These are phyloP conservation scores for Schizophyllum amplum DNA, from an alignment of 1,284 basidiomycete species.

Conservation along the genomic window DNA sequence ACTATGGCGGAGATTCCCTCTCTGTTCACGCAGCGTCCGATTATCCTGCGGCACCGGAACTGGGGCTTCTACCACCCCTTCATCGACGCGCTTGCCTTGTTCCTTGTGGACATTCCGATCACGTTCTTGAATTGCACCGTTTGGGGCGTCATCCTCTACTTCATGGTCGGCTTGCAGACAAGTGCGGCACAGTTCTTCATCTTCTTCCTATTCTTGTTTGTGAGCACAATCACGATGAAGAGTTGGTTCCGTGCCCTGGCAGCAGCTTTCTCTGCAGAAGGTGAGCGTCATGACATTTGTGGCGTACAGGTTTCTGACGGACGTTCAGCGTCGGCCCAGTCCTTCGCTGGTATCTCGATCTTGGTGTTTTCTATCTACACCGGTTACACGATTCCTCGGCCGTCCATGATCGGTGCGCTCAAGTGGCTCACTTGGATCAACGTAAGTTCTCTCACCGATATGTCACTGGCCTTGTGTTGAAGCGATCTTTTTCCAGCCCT, in stretches of 20 bases:
- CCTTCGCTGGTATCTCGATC: slow-evolving; percentile 42
- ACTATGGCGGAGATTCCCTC: slow-evolving; percentile 71
- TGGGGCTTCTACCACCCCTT: slow-evolving; percentile 62
- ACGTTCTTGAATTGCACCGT: slow-evolving; percentile 40
- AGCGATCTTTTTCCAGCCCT: slow-evolving; percentile 17
- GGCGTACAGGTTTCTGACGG: not conserved
- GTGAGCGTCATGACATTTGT: not conserved
- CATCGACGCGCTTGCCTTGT: slow-evolving; percentile 58
- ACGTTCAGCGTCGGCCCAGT: slow-evolving; percentile 30
- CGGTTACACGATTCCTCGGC: slow-evolving; percentile 42
- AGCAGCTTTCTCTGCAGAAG: slow-evolving; percentile 32
- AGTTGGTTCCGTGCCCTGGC: slow-evolving; percentile 46
- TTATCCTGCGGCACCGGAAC: slow-evolving; percentile 53
- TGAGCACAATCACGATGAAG: slow-evolving; percentile 40
- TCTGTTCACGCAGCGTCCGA: slow-evolving; percentile 65
- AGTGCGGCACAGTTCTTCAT: slow-evolving; percentile 52
- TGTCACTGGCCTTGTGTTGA: slow-evolving; percentile 2
- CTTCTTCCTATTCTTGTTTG: slow-evolving; percentile 38
- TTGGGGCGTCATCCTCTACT: slow-evolving; percentile 56
- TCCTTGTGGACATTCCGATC: slow-evolving; percentile 65
- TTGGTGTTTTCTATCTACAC: slow-evolving; percentile 43
- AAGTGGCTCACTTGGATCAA: slow-evolving; percentile 43
- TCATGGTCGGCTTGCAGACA: slow-evolving; percentile 50
- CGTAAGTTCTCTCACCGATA: slow-evolving; percentile 18
- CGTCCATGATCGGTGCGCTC: slow-evolving; percentile 49